These are phyloP conservation scores for Leptographium procerum DNA, from an alignment of 2,329 filamentous ascomycete genomes.

Conservation along the genomic window DNA sequence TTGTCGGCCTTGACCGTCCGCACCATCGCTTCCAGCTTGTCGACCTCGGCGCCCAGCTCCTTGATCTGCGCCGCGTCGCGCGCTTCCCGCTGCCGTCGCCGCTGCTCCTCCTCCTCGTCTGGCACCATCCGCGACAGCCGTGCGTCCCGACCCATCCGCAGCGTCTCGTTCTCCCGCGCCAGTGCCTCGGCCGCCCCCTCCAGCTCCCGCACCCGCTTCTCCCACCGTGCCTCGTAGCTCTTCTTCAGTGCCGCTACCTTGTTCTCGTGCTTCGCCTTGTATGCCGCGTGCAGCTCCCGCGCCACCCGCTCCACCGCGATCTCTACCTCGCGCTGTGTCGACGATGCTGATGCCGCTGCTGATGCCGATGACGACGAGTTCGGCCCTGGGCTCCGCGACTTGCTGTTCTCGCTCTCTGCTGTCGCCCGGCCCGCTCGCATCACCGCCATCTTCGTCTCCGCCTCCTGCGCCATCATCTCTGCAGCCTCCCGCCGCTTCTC, in stretches of 20 bases:
- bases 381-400: slow-evolving; percentile 16
- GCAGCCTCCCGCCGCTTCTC: slow-evolving; percentile 64
- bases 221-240: slow-evolving; percentile 75
- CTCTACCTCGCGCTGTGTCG: slow-evolving; percentile 55
- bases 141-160: slow-evolving; percentile 53
- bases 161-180: slow-evolving; percentile 60
- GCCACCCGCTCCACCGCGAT: slow-evolving; percentile 81
- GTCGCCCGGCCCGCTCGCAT: slow-evolving; percentile 52
- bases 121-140: slow-evolving; percentile 50
- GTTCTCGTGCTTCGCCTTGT: slow-evolving; percentile 94
- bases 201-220: slow-evolving; percentile 74
- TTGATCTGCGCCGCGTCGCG: slow-evolving; percentile 56
- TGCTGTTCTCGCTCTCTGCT: slow-evolving; percentile 5
- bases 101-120: slow-evolving; percentile 38
- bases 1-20: slow-evolving; percentile 60
- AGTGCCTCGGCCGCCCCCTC: slow-evolving; percentile 61
- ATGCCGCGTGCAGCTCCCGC: slow-evolving; percentile 82
- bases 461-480: slow-evolving; percentile 65
- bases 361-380: slow-evolving; percentile 32
- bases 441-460: slow-evolving; percentile 63
- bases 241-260: slow-evolving; percentile 87
- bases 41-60: slow-evolving; percentile 61
- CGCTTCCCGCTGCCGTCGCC: slow-evolving; percentile 44
- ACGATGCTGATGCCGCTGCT: slow-evolving; percentile 17
- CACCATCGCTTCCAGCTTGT: slow-evolving; percentile 64